phyloP scores from a whole-genome alignment of 2,329 filamentous ascomycete genomes.

The Claviceps fusiformis region DNA sequence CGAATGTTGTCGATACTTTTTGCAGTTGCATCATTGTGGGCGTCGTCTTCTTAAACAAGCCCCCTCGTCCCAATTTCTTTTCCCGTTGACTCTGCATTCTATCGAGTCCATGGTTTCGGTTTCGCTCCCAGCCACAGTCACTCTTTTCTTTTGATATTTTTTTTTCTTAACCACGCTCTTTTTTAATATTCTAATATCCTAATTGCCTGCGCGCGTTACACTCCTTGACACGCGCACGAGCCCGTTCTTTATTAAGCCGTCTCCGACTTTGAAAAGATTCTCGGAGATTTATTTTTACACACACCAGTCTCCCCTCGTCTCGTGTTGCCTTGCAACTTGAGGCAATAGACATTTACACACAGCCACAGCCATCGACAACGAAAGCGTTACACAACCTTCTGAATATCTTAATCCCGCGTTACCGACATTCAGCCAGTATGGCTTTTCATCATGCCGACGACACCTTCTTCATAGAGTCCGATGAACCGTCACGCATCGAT shows the following conservation, averaged over 20 bases:
- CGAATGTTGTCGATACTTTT: slow-evolving; percentile 13
- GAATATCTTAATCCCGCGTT: not conserved
- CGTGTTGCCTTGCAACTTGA: not conserved
- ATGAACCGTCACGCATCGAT: slow-evolving; percentile 47
- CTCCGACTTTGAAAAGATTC: slow-evolving; percentile 31
- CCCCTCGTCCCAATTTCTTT: slow-evolving; percentile 31
- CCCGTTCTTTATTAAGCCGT: slow-evolving; percentile 26
- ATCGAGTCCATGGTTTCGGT: slow-evolving; percentile 29
- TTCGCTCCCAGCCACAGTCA: slow-evolving; percentile 39
- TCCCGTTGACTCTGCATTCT: slow-evolving; percentile 14
- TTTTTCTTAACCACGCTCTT: slow-evolving; percentile 36
- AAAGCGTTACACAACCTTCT: slow-evolving; percentile 6
- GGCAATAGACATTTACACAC: not conserved
- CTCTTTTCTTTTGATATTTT: slow-evolving; percentile 34
- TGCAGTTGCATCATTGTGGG: slow-evolving; percentile 28
- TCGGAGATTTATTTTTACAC: slow-evolving; percentile 6
- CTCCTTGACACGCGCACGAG: slow-evolving; percentile 17
- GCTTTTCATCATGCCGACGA: slow-evolving; percentile 29
- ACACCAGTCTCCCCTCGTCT: too few species aligned
- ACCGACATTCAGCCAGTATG: slow-evolving; percentile 25
- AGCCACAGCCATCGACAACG: not conserved
- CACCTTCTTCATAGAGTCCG: slow-evolving; percentile 42
- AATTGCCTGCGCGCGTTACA: slow-evolving; percentile 28
- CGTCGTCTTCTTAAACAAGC: slow-evolving; percentile 30
- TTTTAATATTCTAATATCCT: slow-evolving; percentile 46